Evolutionary conservation across 2,329 filamentous ascomycete genomes (phyloP), one percentile per base, ranked within the genome.

Genomic region (Talaromyces sp.): DNA sequence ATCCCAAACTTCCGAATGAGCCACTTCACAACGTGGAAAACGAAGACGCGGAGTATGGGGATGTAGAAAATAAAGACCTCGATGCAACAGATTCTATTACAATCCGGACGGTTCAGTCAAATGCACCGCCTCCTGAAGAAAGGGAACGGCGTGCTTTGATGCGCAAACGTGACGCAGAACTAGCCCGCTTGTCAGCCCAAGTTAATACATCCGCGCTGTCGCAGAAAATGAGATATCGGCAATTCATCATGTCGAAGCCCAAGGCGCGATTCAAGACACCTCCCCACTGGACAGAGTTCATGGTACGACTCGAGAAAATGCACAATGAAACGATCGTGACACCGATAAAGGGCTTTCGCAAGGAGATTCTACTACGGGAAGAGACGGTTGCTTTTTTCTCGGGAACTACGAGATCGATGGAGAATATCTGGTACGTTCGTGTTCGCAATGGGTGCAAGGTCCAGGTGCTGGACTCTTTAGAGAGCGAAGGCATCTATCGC

Each of bases 401-500:
- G 15, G 78, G 78, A 3, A 65, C 72, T 13, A 72, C 70, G 5
- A 68, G 72, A 3, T 69, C 71, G 64, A 66, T 68, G 40, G 78
- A 80, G 66, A 80, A 80, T 65, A 71, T 79, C 7, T 79, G 74
- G 73, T 73, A 73, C 64, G 68, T 76, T 6, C 66, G 68, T 10
- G 63, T 78, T 17, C 73, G 70, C 15, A 76, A 78, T 63, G 78
- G 78, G 27, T 79, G 78, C 56, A 72, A 72, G 40, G 73, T 80
- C n/a, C 78, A 77, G 60, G 72, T 79, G 11, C 63, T 78, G 31
- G 69, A 70, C 54, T 64, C 71, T n/a, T 45, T 58, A 1, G 70
- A 77, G 56, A 76, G 73, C 56, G 69, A 73, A 36, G 74, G 77
- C 11, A 43, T 68, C 5, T 65, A 71, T 63, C 77, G 78, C 43